Evolutionary conservation across 2,329 filamentous ascomycete genomes (phyloP), one percentile per base, ranked within the genome.

Genomic region (Cercospora sp.): DNA sequence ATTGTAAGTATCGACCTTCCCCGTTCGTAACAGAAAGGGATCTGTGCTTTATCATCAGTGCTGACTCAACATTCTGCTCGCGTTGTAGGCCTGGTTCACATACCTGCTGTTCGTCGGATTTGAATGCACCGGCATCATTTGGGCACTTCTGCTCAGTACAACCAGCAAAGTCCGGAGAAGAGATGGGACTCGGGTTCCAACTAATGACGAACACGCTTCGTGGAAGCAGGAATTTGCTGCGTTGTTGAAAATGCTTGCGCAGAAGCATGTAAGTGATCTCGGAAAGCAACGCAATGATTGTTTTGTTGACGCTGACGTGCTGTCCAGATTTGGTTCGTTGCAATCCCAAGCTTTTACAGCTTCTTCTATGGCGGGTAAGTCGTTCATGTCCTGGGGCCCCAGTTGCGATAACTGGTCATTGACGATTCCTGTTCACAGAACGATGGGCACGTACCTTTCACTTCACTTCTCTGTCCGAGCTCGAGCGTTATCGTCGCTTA

Each of bases 291-390:
- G 30, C 18, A 10, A 16, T 18, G n/a, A 3, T 23, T 9, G 10
- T 31, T 9, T 16, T 31, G 20, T 23, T 31, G 26, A 13, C 0
- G 33, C 33, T 59, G 10, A 57, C 23, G 2, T n/a, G n/a, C 12
- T 36, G 8, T 13, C 5, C 26, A 78, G 77, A 78, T 75, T n/a
- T 71, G 68, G 76, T 76, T 79, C 3, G 73, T 79, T 48, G 76
- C 78, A 58, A 66, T 79, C 8, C 78, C 78, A 0, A 74, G 77
- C 1, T 79, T 80, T 67, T 80, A 79, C 71, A 79, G 78, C 1
- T 80, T 80, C 73, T 80, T 80, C 72, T 80, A 78, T 20, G 78
- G 79, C 30, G 79, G 78, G 55, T 59, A 31, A 59, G 55, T 36
- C 9, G 9, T 5, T 36, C 55, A 5, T 13, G 18, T n/a, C 28